These are phyloP conservation scores for Leccinum fallax DNA, from an alignment of 1,284 basidiomycete genomes.

Conservation along the genomic window DNA sequence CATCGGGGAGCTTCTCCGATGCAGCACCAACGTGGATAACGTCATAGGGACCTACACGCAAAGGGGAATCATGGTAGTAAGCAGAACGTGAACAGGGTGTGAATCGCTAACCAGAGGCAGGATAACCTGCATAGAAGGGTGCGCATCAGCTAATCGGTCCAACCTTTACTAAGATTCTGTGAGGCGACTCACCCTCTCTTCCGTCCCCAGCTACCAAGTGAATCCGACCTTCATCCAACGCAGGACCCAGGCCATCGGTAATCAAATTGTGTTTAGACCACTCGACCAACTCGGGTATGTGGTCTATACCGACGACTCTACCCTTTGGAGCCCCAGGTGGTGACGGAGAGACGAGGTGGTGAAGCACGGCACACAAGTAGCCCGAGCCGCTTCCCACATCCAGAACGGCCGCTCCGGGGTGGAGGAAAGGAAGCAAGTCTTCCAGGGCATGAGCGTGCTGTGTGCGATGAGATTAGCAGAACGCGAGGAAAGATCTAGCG, in stretches of 20 bases:
- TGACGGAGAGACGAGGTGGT: constrained; percentile 62
- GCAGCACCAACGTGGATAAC: constrained; percentile 97
- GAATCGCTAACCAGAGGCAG: constrained; percentile 28
- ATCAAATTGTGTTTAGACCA: constrained; percentile 72
- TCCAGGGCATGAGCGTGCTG: constrained; percentile 85
- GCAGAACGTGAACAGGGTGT: background rate
- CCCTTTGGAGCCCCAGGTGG: constrained; percentile 44
- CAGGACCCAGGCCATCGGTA: constrained; percentile 63
- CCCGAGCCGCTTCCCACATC: constrained; percentile 85
- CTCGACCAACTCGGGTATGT: constrained; percentile 78
- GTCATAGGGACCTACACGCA: constrained; percentile 68
- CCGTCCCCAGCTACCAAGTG: constrained; percentile 81
- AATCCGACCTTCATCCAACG: constrained; percentile 56
- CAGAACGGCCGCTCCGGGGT: constrained; percentile 72
- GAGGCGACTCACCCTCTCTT: constrained; percentile 56
- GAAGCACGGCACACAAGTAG: constrained; percentile 76
- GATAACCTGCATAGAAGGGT: constrained; percentile 27
- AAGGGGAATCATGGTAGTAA: background rate
- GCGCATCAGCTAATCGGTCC: background rate
- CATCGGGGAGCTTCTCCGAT: constrained; percentile 72
- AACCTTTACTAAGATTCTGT: too few relatives aligned
- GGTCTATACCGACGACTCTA: constrained; percentile 89
- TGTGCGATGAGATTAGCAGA: background rate
- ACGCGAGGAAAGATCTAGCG: constrained; percentile 2
- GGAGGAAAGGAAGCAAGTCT: constrained; percentile 69